phyloP scores from a whole-genome alignment of 768 basidiomycete genomes.

The Tylopilus subfusipes region DNA sequence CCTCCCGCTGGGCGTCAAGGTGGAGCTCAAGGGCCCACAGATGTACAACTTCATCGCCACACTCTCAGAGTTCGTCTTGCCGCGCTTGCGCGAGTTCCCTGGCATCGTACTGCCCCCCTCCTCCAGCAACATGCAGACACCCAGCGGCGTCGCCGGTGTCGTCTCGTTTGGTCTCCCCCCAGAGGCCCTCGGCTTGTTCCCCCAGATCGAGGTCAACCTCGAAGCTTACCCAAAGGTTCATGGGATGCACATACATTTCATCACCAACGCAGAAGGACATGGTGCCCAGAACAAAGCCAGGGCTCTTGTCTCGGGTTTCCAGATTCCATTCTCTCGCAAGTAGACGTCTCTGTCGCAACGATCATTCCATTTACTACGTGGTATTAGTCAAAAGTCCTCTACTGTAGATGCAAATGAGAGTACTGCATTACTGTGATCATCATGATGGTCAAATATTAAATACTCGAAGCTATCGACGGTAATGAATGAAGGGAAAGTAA shows the following conservation, averaged over 20 bases:
- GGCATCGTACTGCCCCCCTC: slow-evolving; percentile 79
- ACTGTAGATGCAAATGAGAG: slow-evolving; percentile 32
- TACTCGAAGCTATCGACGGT: slow-evolving; percentile 12
- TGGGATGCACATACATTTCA: slow-evolving; percentile 93
- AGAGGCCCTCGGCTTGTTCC: slow-evolving; percentile 84
- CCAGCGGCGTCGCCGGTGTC: slow-evolving; percentile 80
- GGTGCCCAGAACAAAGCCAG: slow-evolving; percentile 89
- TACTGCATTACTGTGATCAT: slow-evolving; percentile 16
- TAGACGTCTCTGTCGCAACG: slow-evolving; percentile 11
- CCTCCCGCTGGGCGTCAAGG: slow-evolving; percentile 82
- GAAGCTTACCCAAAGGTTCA: slow-evolving; percentile 83
- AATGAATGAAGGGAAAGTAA: slow-evolving; percentile 19
- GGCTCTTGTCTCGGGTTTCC: slow-evolving; percentile 84
- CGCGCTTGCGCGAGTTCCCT: slow-evolving; percentile 84
- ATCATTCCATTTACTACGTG: slow-evolving; percentile 6
- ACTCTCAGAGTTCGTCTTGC: slow-evolving; percentile 92
- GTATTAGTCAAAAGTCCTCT: slow-evolving; percentile 16
- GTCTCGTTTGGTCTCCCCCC: slow-evolving; percentile 87
- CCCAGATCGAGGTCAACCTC: slow-evolving; percentile 91
- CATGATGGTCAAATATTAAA: slow-evolving; percentile 21
- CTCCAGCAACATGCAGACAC: slow-evolving; percentile 64
- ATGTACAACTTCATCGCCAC: slow-evolving; percentile 94
- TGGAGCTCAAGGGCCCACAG: slow-evolving; percentile 82
- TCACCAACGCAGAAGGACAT: slow-evolving; percentile 83
- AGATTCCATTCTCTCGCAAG: slow-evolving; percentile 75